Percentiles rank a stretch among this genome's conserved stretches.
Conservation (phyloP, 78 protist species). For the Dictyostelium capitatum region DNA sequence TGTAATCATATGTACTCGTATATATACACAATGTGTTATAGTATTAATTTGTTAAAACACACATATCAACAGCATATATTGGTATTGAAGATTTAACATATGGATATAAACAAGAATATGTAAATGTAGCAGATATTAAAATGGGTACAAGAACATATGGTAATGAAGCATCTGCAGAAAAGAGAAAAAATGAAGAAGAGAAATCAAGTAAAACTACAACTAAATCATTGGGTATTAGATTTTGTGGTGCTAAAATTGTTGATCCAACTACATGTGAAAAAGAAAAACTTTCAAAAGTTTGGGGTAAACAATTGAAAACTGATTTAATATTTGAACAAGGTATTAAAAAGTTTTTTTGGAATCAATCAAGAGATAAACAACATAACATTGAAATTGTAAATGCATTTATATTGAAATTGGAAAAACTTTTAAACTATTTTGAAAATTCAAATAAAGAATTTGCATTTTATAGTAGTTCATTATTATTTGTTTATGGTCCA, state of each 20-base stretch:
- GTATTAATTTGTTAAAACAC: background rate
- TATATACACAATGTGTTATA: background rate
- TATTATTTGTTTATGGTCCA: constrained; percentile 69
- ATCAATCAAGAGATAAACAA: background rate
- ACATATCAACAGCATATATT: constrained; percentile 34
- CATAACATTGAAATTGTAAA: background rate
- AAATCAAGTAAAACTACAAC: constrained; percentile 62
- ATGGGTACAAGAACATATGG: constrained; percentile 70
- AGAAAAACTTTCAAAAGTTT: constrained; percentile 25
- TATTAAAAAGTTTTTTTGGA: constrained; percentile 10
- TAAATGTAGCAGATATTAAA: constrained; percentile 63
- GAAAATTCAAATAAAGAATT: background rate
- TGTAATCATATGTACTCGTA: too few species aligned
- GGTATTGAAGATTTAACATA: constrained; percentile 71
- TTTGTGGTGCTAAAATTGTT: constrained; percentile 65
- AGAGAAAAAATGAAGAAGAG: constrained; percentile 23
- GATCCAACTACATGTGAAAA: background rate
- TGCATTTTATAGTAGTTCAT: constrained; percentile 58
- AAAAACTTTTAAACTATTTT: background rate
- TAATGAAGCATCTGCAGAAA: constrained; percentile 36
- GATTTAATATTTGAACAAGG: constrained; percentile 43
- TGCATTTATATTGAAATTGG: background rate
- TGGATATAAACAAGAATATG: background rate
- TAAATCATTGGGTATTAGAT: constrained; percentile 44
- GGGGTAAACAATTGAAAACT: constrained; percentile 58